Evolutionary conservation across 192 early-diverging fungal species (phyloP), one percentile per base, ranked within the genome.

Genomic region (Backusella tarrabulga): DNA sequence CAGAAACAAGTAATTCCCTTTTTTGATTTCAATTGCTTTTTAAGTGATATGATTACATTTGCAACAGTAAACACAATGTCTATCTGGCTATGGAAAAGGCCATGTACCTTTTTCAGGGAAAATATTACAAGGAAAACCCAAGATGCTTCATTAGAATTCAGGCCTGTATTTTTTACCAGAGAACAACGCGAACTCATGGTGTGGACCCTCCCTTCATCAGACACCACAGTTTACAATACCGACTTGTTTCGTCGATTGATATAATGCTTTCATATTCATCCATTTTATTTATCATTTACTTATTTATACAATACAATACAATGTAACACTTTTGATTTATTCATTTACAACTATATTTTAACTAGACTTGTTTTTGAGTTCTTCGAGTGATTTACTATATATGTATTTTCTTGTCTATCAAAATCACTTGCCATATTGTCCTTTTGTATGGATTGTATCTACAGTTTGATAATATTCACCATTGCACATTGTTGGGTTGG

Each of bases 21-120:
- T 70, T 70, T 70, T 70, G 68, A 70, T 12, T 70, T 70, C 7
- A 9, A 70, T 40, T 17, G 12, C 12, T 70, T 70, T 70, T 41
- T 41, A 5, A 17, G 3, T 4, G 68, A 70, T 41, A 41, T 70
- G 17, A 12, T 19, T 23, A 12, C 21, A 70, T 70, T 70, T 40
- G 38, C 68, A 70, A 70, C 36, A n/a, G 3, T 40, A 7, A 70
- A 70, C 21, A 12, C 38, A 70, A 70, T 70, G 68, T 70, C 68
- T 14, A 70, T 70, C 19, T 70, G 68, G 68, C 21, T 70, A 41
- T 70, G 68, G 68, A 70, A 12, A 21, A 41, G 68, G 40, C 40
- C 35, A n/a, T 23, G 38, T 70, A 70, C 68, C 0, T 70, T 70
- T 38, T 70, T 70, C 21, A 69, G 35, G 34, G 35, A 69, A 0